Conservation (phyloP, 2,329 filamentous ascomycete genomes). For the Penicillium polonicum region DNA sequence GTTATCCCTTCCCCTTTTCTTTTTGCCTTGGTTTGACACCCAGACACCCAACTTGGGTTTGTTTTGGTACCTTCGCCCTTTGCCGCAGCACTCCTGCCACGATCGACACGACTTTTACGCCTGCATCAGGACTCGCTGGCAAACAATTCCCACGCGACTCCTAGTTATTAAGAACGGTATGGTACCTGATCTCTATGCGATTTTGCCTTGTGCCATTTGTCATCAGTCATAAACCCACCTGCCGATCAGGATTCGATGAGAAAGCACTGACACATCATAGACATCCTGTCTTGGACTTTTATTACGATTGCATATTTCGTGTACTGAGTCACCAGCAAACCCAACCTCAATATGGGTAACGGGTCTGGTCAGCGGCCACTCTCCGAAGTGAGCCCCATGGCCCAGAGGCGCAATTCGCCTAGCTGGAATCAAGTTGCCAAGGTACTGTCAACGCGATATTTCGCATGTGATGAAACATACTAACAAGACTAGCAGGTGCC, state of each 20-base stretch:
- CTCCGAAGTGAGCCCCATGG: constrained; percentile 82
- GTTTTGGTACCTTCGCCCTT: constrained; percentile 15
- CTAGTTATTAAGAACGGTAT: constrained; percentile 20
- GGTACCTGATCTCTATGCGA: constrained; percentile 3
- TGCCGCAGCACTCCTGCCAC: constrained; percentile 25
- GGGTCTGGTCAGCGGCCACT: constrained; percentile 68
- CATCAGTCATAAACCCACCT: constrained; percentile 1
- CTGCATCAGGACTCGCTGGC: constrained; percentile 16
- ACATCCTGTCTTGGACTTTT: constrained; percentile 5
- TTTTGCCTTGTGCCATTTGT: not conserved
- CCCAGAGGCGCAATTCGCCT: constrained; percentile 85
- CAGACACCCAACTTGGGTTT: constrained; percentile 12
- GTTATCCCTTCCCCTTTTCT: constrained; percentile 20
- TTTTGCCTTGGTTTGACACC: not conserved
- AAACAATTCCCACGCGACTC: constrained; percentile 19
- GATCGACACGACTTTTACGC: constrained; percentile 24
- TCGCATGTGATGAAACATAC: not conserved
- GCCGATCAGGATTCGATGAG: constrained; percentile 2
- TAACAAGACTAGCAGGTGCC: constrained; percentile 60
- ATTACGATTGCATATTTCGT: constrained; percentile 2
- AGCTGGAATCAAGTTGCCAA: constrained; percentile 77
- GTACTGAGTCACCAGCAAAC: constrained; percentile 33
- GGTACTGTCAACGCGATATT: constrained; percentile 49
- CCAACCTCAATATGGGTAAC: constrained; percentile 63
- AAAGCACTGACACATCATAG: constrained; percentile 16